phyloP scores from a whole-genome alignment of 495 filamentous ascomycete species.

The Aspergillus coremiiformis region DNA sequence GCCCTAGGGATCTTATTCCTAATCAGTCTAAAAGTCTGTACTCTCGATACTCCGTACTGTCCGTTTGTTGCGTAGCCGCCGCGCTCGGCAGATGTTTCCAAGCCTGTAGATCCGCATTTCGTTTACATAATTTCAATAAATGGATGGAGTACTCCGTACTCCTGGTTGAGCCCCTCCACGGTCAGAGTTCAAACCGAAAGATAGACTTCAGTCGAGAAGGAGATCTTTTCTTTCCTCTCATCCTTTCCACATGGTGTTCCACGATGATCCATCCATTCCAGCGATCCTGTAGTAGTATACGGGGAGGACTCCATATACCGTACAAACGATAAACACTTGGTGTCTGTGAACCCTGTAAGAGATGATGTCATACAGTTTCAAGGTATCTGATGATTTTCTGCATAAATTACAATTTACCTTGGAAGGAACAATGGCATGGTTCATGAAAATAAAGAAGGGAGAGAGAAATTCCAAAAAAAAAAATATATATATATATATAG shows the following conservation, averaged over 20 bases:
- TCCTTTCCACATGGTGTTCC: slow-evolving; percentile 19
- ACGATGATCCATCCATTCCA: slow-evolving; percentile 12
- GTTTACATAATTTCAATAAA: background rate
- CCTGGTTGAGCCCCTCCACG: background rate
- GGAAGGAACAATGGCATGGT: too few relatives aligned
- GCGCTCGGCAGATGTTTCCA: background rate
- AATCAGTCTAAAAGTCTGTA: background rate
- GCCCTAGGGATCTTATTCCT: too few relatives aligned
- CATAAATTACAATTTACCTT: too few relatives aligned
- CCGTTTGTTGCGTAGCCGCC: background rate
- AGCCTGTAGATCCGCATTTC: background rate
- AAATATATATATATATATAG: too few relatives aligned
- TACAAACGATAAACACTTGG: background rate
- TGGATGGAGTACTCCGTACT: background rate
- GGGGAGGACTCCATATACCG: background rate
- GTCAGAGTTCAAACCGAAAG: background rate
- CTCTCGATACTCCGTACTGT: background rate
- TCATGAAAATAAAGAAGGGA: too few relatives aligned
- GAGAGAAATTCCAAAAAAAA: too few relatives aligned
- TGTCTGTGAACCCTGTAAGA: too few relatives aligned
- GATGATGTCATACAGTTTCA: slow-evolving; percentile 17
- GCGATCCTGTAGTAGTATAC: background rate
- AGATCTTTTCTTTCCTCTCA: slow-evolving; percentile 5
- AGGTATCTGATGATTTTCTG: background rate
- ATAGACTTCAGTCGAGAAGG: slow-evolving; percentile 3